Conservation (phyloP, 2,329 filamentous ascomycete genomes). For the Scedosporium dehoogii region DNA sequence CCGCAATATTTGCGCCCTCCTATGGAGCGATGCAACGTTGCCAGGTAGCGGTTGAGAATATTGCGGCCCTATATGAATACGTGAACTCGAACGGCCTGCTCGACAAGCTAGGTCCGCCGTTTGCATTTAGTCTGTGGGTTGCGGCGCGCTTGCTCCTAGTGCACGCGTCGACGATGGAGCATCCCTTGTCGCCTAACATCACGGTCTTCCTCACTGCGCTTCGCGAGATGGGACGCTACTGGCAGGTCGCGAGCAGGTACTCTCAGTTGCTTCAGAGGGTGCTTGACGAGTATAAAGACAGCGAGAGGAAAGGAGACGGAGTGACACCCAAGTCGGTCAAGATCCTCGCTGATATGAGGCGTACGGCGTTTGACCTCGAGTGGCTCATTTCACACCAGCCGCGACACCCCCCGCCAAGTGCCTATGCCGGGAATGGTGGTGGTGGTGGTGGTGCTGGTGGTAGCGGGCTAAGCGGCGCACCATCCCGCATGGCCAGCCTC, state of each 20-base stretch:
- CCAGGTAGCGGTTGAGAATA: constrained; percentile 71
- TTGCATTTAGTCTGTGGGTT: constrained; percentile 89
- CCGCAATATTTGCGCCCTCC: constrained; percentile 80
- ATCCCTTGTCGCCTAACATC: constrained; percentile 70
- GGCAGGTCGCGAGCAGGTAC: constrained; percentile 79
- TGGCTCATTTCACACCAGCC: constrained; percentile 81
- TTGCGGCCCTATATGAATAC: constrained; percentile 68
- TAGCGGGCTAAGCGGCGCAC: background rate
- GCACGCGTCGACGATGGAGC: constrained; percentile 81
- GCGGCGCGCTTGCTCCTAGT: constrained; percentile 79
- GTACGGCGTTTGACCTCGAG: constrained; percentile 83
- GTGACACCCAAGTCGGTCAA: constrained; percentile 74
- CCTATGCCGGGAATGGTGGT: background rate
- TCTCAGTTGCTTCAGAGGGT: constrained; percentile 71
- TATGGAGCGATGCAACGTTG: constrained; percentile 79
- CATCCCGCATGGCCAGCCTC: constrained; percentile 34
- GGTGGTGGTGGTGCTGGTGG: background rate
- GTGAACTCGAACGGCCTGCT: constrained; percentile 67
- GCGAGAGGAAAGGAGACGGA: constrained; percentile 62
- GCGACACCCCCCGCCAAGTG: constrained; percentile 21
- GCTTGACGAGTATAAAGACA: constrained; percentile 75
- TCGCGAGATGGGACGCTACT: constrained; percentile 69
- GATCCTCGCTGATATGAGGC: constrained; percentile 83
- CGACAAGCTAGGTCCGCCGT: constrained; percentile 74
- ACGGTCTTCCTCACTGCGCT: constrained; percentile 74